phyloP scores from a whole-genome alignment of 1,139 yeast species.

The Yamadazyma blattariae region DNA sequence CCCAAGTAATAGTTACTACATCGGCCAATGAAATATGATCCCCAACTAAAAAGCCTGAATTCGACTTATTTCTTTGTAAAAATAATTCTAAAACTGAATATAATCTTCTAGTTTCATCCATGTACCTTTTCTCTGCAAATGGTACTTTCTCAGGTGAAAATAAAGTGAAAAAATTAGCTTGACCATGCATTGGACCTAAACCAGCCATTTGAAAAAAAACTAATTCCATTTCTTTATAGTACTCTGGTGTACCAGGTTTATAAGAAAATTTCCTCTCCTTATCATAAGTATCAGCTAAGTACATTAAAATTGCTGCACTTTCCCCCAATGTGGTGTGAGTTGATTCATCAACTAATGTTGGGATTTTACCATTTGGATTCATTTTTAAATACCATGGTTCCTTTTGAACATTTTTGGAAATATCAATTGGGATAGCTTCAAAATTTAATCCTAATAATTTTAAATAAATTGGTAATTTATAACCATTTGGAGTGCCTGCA shows the following conservation, averaged over 20 bases:
- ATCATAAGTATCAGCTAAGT: constrained; percentile 57
- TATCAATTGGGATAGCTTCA: constrained; percentile 40
- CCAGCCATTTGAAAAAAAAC: constrained; percentile 57
- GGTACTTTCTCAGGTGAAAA: constrained; percentile 48
- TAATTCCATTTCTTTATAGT: constrained; percentile 52
- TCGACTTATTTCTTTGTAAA: constrained; percentile 32
- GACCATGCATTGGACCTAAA: constrained; percentile 62
- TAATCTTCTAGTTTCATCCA: constrained; percentile 49
- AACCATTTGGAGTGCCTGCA: constrained; percentile 50
- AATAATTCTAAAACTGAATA: constrained; percentile 52
- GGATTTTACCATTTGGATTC: constrained; percentile 65
- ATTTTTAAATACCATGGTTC: constrained; percentile 51
- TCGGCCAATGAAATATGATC: constrained; percentile 56
- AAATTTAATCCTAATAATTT: constrained; percentile 49
- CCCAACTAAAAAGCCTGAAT: constrained; percentile 57
- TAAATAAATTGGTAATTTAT: constrained; percentile 46
- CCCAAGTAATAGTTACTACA: constrained; percentile 42
- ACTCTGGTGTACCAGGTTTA: constrained; percentile 39
- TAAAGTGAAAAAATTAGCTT: constrained; percentile 44
- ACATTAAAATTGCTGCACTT: constrained; percentile 57
- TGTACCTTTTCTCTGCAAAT: constrained; percentile 52
- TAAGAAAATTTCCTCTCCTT: constrained; percentile 48
- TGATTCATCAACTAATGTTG: constrained; percentile 48
- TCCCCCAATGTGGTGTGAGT: constrained; percentile 49
- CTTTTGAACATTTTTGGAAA: constrained; percentile 42